A percentile compares a stretch with the other conserved stretches of the same genome.
These are phyloP conservation scores for Vanrija humicola DNA, from an alignment of 1,284 basidiomycete genomes.

Conservation along the genomic window DNA sequence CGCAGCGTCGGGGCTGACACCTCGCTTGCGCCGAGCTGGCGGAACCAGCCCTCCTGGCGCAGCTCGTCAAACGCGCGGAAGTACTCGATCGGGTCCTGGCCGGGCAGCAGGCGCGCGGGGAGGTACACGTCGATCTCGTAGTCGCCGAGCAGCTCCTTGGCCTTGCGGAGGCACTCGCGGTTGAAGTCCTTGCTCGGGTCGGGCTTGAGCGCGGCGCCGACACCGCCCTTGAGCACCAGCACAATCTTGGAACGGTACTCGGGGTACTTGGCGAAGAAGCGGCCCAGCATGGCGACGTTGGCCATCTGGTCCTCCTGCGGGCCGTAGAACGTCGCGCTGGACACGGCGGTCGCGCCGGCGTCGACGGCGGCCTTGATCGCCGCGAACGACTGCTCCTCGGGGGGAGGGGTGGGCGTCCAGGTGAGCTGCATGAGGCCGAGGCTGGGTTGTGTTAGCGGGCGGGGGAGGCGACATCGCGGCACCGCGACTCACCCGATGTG, in stretches of 20 bases:
- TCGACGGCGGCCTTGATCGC: slow-evolving; percentile 61
- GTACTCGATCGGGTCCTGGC: slow-evolving; percentile 5
- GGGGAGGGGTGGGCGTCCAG: slow-evolving; percentile 49
- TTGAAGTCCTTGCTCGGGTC: slow-evolving; percentile 48
- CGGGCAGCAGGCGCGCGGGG: slow-evolving; percentile 15
- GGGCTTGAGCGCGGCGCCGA: slow-evolving; percentile 15
- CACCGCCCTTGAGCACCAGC: slow-evolving; percentile 55
- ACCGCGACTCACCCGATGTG: slow-evolving; percentile 34
- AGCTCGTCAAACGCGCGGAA: slow-evolving; percentile 16
- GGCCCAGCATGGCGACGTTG: slow-evolving; percentile 42
- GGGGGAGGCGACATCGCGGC: not conserved
- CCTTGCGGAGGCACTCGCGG: slow-evolving; percentile 49
- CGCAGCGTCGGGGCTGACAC: slow-evolving; percentile 13
- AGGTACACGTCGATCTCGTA: slow-evolving; percentile 53
- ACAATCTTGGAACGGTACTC: slow-evolving; percentile 56
- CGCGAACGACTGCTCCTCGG: slow-evolving; percentile 59
- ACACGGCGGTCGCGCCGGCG: slow-evolving; percentile 54
- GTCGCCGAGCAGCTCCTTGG: slow-evolving; percentile 51
- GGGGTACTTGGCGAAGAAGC: slow-evolving; percentile 53
- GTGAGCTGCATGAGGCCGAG: slow-evolving; percentile 59
- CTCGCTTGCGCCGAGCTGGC: slow-evolving; percentile 33
- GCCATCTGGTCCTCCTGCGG: slow-evolving; percentile 20
- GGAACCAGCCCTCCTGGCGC: slow-evolving; percentile 33
- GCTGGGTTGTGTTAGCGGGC: not conserved
- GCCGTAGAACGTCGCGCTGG: slow-evolving; percentile 48